Evolutionary conservation across 306 rosid genomes (phyloP), one percentile per base, ranked within the genome.

Genomic region (peach (Prunus persica)): DNA sequence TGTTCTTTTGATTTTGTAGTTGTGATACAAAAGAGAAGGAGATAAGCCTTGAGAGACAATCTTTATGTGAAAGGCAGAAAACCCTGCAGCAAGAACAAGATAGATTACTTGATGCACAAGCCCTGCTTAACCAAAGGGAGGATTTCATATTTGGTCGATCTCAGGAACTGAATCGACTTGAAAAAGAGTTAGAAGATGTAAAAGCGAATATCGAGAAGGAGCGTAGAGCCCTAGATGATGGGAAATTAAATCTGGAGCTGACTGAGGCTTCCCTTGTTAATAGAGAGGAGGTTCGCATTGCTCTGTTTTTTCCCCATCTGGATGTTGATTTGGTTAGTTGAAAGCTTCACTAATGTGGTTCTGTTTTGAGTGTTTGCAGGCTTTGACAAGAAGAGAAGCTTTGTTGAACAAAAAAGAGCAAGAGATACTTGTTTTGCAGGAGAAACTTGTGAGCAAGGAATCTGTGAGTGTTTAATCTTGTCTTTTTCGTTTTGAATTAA

Each of bases 21-120:
- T 96, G 96, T 80, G 99, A 91, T 55, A 91, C 89, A 80, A 96
- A 89, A 78, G 98, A 91, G 71, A 91, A 87, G 82, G 93, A 91
- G 73, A 83, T 89, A 65, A 78, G 66, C 81, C 92, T 89, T 69
- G 98, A 91, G 87, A 86, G 91, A 82, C 93, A 92, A 65, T 89
- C 90, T 62, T 85, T 96, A 61, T 70, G 82, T 78, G 99, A 96
- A 83, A 92, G 99, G 87, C 92, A 88, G 78, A 88, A 89, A 76
- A 68, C 85, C 60, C 77, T 96, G 80, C 93, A 88, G 82, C 90
- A 91, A 84, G 96, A 89, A 81, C 97, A 92, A 43, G 97, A 96
- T 79, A 83, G 96, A 22, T 86, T 91, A 85, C 91, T 92, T 76
- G 89, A 92, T 82, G 93, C 96, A 10, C 93, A 96, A 81, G 63